phyloP scores from a whole-genome alignment of 345 rosid species.

The Ceriops decandra region DNA sequence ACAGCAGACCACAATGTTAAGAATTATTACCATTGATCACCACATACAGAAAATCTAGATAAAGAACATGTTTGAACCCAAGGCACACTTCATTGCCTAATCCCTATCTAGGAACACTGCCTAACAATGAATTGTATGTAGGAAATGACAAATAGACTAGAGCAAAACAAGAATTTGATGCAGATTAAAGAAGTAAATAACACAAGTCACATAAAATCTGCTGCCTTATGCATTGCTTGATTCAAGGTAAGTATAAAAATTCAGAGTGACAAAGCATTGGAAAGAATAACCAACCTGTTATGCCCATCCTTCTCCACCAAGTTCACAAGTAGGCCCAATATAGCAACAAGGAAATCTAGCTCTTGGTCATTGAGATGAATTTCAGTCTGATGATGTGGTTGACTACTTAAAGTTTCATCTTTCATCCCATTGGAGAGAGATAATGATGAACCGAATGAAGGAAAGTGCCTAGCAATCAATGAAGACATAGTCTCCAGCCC shows the following conservation, averaged over 20 bases:
- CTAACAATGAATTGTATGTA: no score
- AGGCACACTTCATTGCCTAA: neutral
- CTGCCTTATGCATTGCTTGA: neutral
- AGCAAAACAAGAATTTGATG: no score
- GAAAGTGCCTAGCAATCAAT: conserved; percentile 74
- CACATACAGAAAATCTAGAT: neutral
- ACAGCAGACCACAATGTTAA: neutral
- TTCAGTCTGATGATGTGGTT: conserved; percentile 33
- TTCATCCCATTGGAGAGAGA: conserved; percentile 32
- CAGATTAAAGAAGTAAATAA: no score
- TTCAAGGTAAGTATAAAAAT: conserved; percentile 9
- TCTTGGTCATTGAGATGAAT: conserved; percentile 75
- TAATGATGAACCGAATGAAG: conserved; percentile 50
- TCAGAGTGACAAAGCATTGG: neutral
- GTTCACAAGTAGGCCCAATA: conserved; percentile 87
- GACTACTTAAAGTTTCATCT: conserved; percentile 25
- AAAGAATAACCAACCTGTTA: conserved; percentile 61
- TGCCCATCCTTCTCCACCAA: conserved; percentile 85
- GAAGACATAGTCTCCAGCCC: conserved; percentile 77
- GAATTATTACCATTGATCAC: neutral
- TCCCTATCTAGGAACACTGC: neutral
- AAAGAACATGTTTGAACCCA: neutral
- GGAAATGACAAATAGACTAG: no score
- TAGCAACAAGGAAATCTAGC: conserved; percentile 92
- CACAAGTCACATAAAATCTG: neutral